Base-by-base conservation (phyloP, 148 eudicot species). In the Salicornia ramosissima region DNA sequence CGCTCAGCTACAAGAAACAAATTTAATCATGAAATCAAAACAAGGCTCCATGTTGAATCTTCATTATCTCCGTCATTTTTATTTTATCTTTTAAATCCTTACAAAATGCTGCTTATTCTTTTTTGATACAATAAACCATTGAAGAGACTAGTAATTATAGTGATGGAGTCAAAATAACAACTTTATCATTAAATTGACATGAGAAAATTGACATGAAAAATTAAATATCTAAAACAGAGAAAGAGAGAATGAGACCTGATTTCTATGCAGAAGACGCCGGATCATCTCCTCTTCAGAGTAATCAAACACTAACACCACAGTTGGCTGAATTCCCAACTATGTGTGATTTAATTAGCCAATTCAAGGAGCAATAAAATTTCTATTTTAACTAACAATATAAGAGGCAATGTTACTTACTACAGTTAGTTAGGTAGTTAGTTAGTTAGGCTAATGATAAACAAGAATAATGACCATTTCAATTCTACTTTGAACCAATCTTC, bases 271-370 rank as follows among this genome's bases (percentile, higher is more conserved):
- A 60, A 75, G 25, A 8, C 78, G 78, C 56, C 64, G 69, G 51
- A 62, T 69, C 69, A 61, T 40, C 69, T 75, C 78, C 63, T 69
- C 78, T 69, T 75, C 78, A 7, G 73, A 69, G 42, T 73, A 75
- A n/a, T 75, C 78, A 53, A 75, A 54, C 16, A 69, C 73, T 62
- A 75, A 31, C 10, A 75, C 78, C 4, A 75, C 5, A 30, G 53
- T 42, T 5, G 78, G 78, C 39, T 75, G 68, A 29, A 75, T 69
- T 15, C 34, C 31, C 78, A 69, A 42, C 78, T 75, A 73, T 31
- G 42, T 26, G 54, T 43, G n/a, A n/a, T n/a, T n/a, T n/a, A n/a
- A n/a, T n/a, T n/a, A n/a, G n/a, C n/a, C 56, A 24, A 65, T 26
- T 6, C 28, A 22, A 53, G 8, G 18, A 55, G 26, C 63, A n/a